Percentiles rank a stretch among this genome's conserved stretches.
These are phyloP conservation scores for Lichtheimia corymbifera DNA, from an alignment of 371 early-diverging fungal species.

Conservation along the genomic window DNA sequence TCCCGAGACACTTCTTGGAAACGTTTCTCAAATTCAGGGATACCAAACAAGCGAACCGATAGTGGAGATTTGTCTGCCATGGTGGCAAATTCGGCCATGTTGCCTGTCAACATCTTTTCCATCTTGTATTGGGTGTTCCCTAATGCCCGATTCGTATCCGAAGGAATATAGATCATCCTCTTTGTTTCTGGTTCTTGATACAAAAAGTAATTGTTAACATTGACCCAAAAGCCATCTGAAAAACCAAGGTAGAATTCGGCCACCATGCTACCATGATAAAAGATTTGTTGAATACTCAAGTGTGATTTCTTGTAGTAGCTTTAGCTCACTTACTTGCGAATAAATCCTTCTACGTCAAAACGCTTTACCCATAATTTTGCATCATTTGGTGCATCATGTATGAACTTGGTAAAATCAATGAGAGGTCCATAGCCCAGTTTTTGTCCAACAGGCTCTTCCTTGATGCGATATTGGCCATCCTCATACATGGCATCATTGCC, in stretches of 20 bases:
- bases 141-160: slow-evolving; percentile 5
- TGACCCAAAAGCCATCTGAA: slow-evolving; percentile 16
- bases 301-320: no score
- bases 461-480: slow-evolving; percentile 10
- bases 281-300: neutral
- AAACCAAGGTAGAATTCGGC: slow-evolving; percentile 21
- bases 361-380: slow-evolving; percentile 14
- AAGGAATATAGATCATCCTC: slow-evolving; percentile 11
- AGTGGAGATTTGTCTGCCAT: neutral
- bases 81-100: neutral
- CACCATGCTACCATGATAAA: slow-evolving; percentile 18
- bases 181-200: slow-evolving; percentile 13
- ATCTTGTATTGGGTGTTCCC: slow-evolving; percentile 5
- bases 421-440: neutral
- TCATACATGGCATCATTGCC: slow-evolving; percentile 15
- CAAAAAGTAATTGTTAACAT: slow-evolving; percentile 26
- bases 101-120: slow-evolving; percentile 7
- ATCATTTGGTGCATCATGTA: slow-evolving; percentile 17
- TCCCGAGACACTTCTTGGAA: slow-evolving; percentile 3
- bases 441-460: slow-evolving; percentile 2
- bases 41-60: neutral
- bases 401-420: slow-evolving; percentile 19
- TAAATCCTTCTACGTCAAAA: slow-evolving; percentile 18
- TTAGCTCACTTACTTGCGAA: slow-evolving; percentile 16
- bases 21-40: neutral